Evolutionary conservation across 371 early-diverging fungal species (phyloP).

Genomic region (Rhizopus sp.): DNA sequence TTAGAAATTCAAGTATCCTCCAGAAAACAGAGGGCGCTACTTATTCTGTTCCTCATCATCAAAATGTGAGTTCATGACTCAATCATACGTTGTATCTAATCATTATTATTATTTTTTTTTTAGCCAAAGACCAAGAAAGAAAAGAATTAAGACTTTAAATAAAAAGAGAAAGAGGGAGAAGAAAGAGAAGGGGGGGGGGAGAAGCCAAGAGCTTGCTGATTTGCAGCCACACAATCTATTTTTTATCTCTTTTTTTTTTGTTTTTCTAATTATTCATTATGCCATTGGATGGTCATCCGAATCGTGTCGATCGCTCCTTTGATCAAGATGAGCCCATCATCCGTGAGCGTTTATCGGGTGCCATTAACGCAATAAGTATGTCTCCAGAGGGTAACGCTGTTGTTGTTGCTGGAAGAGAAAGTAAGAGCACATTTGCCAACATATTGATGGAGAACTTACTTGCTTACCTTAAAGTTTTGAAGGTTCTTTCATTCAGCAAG

Average conservation of each 20-base stretch:
- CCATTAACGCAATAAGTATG: conserved; percentile 64
- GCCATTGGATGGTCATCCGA: background rate
- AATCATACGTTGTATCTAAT: background rate
- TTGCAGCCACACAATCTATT: too few relatives aligned
- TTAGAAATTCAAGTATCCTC: conserved; percentile 55
- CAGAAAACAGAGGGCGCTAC: conserved; percentile 25
- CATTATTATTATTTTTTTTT: background rate
- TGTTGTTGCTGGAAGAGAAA: conserved; percentile 77
- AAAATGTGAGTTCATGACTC: conserved; percentile 24
- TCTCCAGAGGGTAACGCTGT: conserved; percentile 67
- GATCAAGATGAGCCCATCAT: conserved; percentile 2
- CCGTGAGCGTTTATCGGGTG: conserved; percentile 46
- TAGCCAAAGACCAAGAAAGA: background rate
- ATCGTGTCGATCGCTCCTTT: background rate
- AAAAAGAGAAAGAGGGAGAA: too few relatives aligned
- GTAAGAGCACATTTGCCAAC: conserved; percentile 29
- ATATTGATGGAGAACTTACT: background rate
- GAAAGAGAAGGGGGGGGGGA: too few relatives aligned
- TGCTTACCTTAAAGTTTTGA: conserved; percentile 54
- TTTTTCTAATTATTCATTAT: background rate
- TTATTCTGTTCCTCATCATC: conserved; percentile 47
- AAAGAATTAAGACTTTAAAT: background rate
- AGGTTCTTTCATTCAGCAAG: conserved; percentile 62
- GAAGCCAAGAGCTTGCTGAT: too few relatives aligned
- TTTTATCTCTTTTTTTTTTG: background rate